Evolutionary conservation across 208 protist genomes (phyloP).

Genomic region (Trypanosoma platydactyli): DNA sequence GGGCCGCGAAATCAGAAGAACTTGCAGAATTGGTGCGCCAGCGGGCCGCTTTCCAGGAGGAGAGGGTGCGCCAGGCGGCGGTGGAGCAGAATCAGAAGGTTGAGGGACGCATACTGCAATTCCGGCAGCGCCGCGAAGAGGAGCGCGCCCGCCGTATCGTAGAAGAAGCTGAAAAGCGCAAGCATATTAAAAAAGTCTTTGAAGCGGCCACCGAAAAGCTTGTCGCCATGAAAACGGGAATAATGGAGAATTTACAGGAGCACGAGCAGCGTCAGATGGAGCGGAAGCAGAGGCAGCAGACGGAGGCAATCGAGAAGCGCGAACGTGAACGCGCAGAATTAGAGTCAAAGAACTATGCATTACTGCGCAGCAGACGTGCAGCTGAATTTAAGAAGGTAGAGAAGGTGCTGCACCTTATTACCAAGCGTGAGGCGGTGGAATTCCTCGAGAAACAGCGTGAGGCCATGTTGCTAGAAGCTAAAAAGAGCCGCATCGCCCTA

Average conservation of each 20-base stretch:
- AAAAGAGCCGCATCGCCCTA: constrained; percentile 48
- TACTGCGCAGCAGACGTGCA: constrained; percentile 62
- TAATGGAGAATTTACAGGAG: constrained; percentile 32
- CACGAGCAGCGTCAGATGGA: constrained; percentile 42
- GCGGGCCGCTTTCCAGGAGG: constrained; percentile 52
- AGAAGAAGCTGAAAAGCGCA: constrained; percentile 44
- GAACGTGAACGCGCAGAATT: constrained; percentile 66
- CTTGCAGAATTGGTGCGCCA: constrained; percentile 47
- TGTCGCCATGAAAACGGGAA: constrained; percentile 29
- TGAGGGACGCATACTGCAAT: constrained; percentile 50
- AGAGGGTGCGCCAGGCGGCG: constrained; percentile 43
- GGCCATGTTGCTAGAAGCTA: constrained; percentile 37
- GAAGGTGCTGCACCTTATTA: constrained; percentile 57
- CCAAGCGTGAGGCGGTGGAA: constrained; percentile 58
- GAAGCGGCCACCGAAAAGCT: constrained; percentile 34
- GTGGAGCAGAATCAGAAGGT: constrained; percentile 53
- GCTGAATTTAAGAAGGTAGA: constrained; percentile 75
- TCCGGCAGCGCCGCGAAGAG: constrained; percentile 43
- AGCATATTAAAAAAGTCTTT: constrained; percentile 36
- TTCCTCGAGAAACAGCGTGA: constrained; percentile 52
- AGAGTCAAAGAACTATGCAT: constrained; percentile 54
- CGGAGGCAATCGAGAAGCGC: constrained; percentile 36
- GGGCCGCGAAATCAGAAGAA: constrained; percentile 44
- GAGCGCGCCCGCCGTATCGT: constrained; percentile 29
- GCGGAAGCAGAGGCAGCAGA: constrained; percentile 31